Evolutionary conservation across 495 filamentous ascomycete species (phyloP), one percentile per base, ranked within the genome.

Genomic region (Penicillium coprophilum): DNA sequence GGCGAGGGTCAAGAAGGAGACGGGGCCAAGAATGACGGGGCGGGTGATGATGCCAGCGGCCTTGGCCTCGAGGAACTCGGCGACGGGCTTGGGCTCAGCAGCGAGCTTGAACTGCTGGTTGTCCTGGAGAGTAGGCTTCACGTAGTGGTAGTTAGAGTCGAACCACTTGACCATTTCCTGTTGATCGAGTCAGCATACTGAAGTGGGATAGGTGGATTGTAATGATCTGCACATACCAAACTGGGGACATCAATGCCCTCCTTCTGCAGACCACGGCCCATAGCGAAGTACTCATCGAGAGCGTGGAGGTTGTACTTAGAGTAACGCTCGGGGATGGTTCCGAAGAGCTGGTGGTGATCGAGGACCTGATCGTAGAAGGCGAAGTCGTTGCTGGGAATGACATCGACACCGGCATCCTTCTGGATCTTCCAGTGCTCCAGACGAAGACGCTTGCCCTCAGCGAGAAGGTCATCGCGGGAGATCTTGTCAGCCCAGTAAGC

Each of bases 111-210:
- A 98, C 60, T 82, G 84, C 84, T 98, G 94, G 82, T 88, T 87
- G 77, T 97, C 88, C 76, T 96, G 89, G 55, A 98, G 83, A 56
- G 94, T 96, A 56, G 94, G 94, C 85, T 97, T 97, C 77, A 97
- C 94, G 80, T 97, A 97, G 84, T 98, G 94, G 85, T 98, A 98
- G 87, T 98, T 98, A 62, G 91, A 96, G 83, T 98, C 94, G 74
- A 98, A 98, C 94, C 95, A 98, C 81, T 98, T 98, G 52, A 98
- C 94, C 94, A 98, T 98, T 82, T 98, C 94, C 81, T 85, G 39
- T 54, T 50, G 23, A 19, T 12, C 21, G 36, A 31, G 49, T 62
- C 60, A 61, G 59, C 40, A 44, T 51, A 36, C 52, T 40, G 7
- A 13, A 49, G 10, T 17, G 7, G 30, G 9, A 47, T 27, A 17